A percentile compares a stretch with the other conserved stretches of the same genome.
Evolutionary conservation across 1,284 basidiomycete genomes (phyloP).

Genomic region (Tremellales sp.): DNA sequence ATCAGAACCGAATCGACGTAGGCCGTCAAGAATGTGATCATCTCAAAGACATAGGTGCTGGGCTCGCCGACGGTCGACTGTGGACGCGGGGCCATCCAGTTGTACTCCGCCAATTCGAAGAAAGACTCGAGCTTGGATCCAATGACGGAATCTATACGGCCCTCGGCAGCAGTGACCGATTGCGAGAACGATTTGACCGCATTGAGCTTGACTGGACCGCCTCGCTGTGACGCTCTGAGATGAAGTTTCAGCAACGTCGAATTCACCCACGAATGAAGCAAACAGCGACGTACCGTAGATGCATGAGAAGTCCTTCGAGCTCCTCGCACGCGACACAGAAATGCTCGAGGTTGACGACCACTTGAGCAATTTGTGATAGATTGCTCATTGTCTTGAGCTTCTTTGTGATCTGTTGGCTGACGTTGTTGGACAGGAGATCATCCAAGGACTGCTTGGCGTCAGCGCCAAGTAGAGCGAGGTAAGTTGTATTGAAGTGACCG

Average conservation of each 20-base stretch:
- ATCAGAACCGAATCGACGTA: conserved; percentile 91
- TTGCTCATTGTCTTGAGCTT: conserved; percentile 68
- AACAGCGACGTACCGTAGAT: conserved; percentile 55
- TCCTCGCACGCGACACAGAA: conserved; percentile 83
- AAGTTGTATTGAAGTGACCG: too few relatives aligned
- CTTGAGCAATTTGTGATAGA: conserved; percentile 90
- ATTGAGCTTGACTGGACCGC: conserved; percentile 59
- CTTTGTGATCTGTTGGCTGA: conserved; percentile 70
- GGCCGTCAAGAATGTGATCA: conserved; percentile 93
- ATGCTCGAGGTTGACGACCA: conserved; percentile 89
- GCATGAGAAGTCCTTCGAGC: conserved; percentile 80
- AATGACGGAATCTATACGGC: conserved; percentile 77
- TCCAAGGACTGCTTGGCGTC: conserved; percentile 69
- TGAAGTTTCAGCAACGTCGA: background rate
- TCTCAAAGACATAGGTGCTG: conserved; percentile 85
- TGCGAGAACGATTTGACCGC: conserved; percentile 56
- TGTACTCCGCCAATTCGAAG: conserved; percentile 89
- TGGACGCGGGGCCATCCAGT: conserved; percentile 67
- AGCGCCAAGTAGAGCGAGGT: background rate
- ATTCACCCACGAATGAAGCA: background rate
- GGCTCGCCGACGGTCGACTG: conserved; percentile 59
- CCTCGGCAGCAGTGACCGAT: conserved; percentile 66
- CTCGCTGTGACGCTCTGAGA: conserved; percentile 69
- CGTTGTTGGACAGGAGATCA: conserved; percentile 72
- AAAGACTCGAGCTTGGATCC: conserved; percentile 93